Percentiles rank a stretch among this genome's conserved stretches.
Evolutionary conservation across 139 green algal species (phyloP).

Genomic region (Chlorella sp.): DNA sequence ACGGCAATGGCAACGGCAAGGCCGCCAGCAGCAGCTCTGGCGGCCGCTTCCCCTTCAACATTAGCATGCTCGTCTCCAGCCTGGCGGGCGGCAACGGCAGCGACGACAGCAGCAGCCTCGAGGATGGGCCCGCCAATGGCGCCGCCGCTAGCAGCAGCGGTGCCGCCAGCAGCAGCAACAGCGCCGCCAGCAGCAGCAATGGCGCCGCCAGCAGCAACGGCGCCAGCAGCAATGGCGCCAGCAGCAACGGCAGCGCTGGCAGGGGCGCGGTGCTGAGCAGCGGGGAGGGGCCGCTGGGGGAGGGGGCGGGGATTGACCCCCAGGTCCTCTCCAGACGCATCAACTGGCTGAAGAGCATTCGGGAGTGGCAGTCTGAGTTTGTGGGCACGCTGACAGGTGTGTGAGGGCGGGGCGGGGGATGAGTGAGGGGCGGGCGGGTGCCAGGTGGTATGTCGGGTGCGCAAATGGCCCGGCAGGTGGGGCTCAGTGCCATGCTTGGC

Average conservation of each 20-base stretch:
- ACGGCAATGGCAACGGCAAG: constrained; percentile 11
- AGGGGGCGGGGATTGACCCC: constrained; percentile 19
- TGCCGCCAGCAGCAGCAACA: not conserved
- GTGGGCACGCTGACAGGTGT: constrained; percentile 67
- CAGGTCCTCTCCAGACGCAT: constrained; percentile 52
- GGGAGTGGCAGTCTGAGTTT: constrained; percentile 90
- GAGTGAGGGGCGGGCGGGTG: too few species aligned
- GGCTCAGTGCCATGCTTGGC: too few species aligned
- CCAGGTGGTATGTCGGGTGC: too few species aligned
- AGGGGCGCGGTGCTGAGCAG: not conserved
- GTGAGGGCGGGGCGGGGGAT: not conserved
- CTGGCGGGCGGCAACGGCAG: not conserved
- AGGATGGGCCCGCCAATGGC: not conserved
- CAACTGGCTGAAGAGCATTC: constrained; percentile 83
- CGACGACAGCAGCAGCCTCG: not conserved
- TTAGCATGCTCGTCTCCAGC: constrained; percentile 3
- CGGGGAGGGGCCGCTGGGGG: not conserved
- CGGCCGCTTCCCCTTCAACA: constrained; percentile 19
- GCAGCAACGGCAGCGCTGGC: constrained; percentile 13
- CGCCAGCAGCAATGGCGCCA: not conserved
- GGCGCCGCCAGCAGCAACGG: not conserved
- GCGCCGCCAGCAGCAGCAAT: not conserved
- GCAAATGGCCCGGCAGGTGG: too few species aligned
- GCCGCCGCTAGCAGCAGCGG: too few species aligned
- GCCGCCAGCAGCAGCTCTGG: not conserved